Conservation (phyloP, 2,329 filamentous ascomycete genomes). For the Saccharata proteae region DNA sequence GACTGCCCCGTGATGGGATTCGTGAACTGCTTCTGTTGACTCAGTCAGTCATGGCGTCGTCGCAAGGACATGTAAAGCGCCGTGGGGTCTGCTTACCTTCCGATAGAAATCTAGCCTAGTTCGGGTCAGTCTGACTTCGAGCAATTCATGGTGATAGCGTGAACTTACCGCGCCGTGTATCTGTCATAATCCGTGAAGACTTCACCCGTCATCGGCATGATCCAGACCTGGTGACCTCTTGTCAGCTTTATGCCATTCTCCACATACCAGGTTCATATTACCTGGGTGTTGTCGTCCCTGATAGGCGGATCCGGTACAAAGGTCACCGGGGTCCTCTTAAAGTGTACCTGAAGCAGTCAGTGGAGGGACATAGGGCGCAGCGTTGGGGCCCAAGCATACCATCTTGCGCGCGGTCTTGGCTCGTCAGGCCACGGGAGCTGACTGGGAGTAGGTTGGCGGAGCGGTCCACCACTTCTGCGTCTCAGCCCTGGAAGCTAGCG, state of each 20-base stretch:
- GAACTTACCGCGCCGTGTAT: constrained; percentile 67
- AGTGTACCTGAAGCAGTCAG: constrained; percentile 59
- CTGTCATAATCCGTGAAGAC: constrained; percentile 81
- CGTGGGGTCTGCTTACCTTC: constrained; percentile 46
- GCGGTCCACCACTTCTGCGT: too few relatives aligned
- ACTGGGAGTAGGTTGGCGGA: too few relatives aligned
- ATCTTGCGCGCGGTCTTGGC: too few relatives aligned
- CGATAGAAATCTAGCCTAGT: constrained; percentile 83
- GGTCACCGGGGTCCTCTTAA: constrained; percentile 89
- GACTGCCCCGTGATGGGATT: constrained; percentile 94
- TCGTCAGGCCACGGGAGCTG: too few relatives aligned
- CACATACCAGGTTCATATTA: too few relatives aligned
- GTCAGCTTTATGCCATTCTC: too few relatives aligned
- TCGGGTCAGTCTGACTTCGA: constrained; percentile 1
- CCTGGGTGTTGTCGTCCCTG: constrained; percentile 65
- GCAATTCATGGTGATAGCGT: constrained; percentile 11
- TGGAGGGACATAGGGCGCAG: constrained; percentile 6
- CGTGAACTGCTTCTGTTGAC: constrained; percentile 65
- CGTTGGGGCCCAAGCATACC: constrained; percentile 15
- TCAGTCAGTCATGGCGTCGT: constrained; percentile 13
- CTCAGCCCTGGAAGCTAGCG: too few relatives aligned
- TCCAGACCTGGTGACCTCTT: constrained; percentile 73
- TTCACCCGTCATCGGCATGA: constrained; percentile 81
- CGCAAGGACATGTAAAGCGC: background rate
- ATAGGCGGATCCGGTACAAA: constrained; percentile 60